phyloP scores from a whole-genome alignment of 1,284 basidiomycete genomes.

The Ceratorhiza oryzae-sativae region DNA sequence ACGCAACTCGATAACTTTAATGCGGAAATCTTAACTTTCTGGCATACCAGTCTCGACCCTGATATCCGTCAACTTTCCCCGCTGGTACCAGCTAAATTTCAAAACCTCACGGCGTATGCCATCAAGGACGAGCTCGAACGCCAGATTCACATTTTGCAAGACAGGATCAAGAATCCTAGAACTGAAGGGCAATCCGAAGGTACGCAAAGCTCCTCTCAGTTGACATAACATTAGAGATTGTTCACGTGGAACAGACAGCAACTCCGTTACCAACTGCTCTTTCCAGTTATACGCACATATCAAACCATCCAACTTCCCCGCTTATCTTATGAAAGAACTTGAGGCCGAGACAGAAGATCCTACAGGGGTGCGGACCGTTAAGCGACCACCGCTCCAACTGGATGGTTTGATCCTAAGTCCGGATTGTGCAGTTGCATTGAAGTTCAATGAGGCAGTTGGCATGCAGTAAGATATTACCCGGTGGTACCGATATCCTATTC shows the following conservation, averaged over 20 bases:
- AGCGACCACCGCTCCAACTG: conserved; percentile 63
- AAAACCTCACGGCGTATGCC: conserved; percentile 68
- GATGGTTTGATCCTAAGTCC: conserved; percentile 74
- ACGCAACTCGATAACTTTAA: conserved; percentile 44
- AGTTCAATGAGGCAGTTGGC: conserved; percentile 69
- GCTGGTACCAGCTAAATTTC: conserved; percentile 61
- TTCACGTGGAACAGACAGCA: conserved; percentile 54
- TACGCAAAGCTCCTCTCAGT: neutral
- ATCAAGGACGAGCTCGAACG: conserved; percentile 70
- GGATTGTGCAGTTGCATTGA: conserved; percentile 77
- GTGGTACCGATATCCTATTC: conserved; percentile 28
- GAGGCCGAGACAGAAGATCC: conserved; percentile 75
- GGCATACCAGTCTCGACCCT: conserved; percentile 47
- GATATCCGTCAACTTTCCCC: conserved; percentile 73
- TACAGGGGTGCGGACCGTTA: conserved; percentile 68
- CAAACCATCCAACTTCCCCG: conserved; percentile 59
- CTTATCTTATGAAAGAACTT: conserved; percentile 65
- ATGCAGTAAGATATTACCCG: conserved; percentile 58
- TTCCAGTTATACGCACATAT: conserved; percentile 72
- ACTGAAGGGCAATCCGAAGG: conserved; percentile 32
- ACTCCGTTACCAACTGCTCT: conserved; percentile 62
- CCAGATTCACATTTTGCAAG: conserved; percentile 65
- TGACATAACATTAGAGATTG: neutral
- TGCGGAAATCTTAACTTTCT: neutral
- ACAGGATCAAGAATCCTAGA: conserved; percentile 57